Percentiles rank a stretch among this genome's conserved stretches.
Evolutionary conservation across 2,329 filamentous ascomycete species (phyloP).

Genomic region (Aspergillus hortae): DNA sequence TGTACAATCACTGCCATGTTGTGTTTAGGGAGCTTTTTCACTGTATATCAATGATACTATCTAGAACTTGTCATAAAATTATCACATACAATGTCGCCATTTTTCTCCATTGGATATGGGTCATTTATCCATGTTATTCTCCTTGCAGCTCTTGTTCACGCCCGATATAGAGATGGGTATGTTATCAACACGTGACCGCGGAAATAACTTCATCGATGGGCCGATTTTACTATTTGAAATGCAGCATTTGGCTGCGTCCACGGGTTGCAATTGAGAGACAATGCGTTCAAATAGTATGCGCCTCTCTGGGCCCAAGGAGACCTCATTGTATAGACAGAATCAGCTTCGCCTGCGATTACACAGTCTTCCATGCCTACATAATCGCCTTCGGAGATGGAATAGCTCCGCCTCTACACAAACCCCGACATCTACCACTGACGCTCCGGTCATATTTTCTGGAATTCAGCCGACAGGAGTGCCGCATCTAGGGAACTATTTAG

Average conservation of each 20-base stretch:
- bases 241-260: background rate
- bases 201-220: background rate
- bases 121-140: too few species aligned
- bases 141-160: too few species aligned
- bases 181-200: background rate
- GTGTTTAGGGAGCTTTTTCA: too few species aligned
- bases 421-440: background rate
- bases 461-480: conserved; percentile 95
- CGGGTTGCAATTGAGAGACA: background rate
- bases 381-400: conserved; percentile 9
- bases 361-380: background rate
- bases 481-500: conserved; percentile 92
- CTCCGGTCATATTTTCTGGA: conserved; percentile 74
- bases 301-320: background rate
- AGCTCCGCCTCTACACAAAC: conserved; percentile 10
- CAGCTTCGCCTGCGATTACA: background rate
- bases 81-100: too few species aligned
- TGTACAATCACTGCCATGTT: too few species aligned
- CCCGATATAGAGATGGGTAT: too few species aligned
- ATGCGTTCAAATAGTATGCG: background rate
- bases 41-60: too few species aligned
- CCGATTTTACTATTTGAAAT: too few species aligned
- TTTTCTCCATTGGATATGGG: too few species aligned
- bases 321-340: background rate
- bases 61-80: too few species aligned